Conservation (phyloP, 441 rosid species). For the Bocquillonia castaneifolia region DNA sequence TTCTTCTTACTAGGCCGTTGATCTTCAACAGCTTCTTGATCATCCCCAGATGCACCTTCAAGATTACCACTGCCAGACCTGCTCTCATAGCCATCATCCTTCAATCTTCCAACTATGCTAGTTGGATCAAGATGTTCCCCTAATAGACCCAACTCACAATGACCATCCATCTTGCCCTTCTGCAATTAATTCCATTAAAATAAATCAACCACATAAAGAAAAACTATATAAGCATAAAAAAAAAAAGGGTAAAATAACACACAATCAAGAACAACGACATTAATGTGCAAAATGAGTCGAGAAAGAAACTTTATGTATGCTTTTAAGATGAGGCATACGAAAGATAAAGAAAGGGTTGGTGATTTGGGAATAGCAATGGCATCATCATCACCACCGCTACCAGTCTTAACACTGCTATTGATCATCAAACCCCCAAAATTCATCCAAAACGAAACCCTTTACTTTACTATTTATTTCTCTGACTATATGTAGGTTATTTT, state of each 20-base stretch:
- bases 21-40: slow-evolving; percentile 54
- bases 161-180: slow-evolving; percentile 46
- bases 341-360: slow-evolving; percentile 26
- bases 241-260: slow-evolving; percentile 7
- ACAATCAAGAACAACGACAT: slow-evolving; percentile 18
- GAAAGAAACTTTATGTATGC: background rate
- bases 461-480: slow-evolving; percentile 6
- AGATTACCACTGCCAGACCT: slow-evolving; percentile 81
- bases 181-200: slow-evolving; percentile 27
- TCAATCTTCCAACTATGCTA: slow-evolving; percentile 33
- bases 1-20: slow-evolving; percentile 54
- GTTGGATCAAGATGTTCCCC: slow-evolving; percentile 56
- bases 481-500: slow-evolving; percentile 1
- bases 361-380: slow-evolving; percentile 28
- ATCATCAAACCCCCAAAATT: slow-evolving; percentile 28
- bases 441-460: slow-evolving; percentile 22
- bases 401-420: slow-evolving; percentile 17
- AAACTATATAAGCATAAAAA: background rate
- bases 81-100: slow-evolving; percentile 68
- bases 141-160: slow-evolving; percentile 34
- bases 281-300: background rate
- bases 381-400: slow-evolving; percentile 20
- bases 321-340: slow-evolving; percentile 17
- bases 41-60: slow-evolving; percentile 60
- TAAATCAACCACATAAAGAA: background rate